A percentile compares a stretch with the other conserved stretches of the same genome.
Conservation (phyloP, 106 monocot genomes). For the Dendrobium catenatum region DNA sequence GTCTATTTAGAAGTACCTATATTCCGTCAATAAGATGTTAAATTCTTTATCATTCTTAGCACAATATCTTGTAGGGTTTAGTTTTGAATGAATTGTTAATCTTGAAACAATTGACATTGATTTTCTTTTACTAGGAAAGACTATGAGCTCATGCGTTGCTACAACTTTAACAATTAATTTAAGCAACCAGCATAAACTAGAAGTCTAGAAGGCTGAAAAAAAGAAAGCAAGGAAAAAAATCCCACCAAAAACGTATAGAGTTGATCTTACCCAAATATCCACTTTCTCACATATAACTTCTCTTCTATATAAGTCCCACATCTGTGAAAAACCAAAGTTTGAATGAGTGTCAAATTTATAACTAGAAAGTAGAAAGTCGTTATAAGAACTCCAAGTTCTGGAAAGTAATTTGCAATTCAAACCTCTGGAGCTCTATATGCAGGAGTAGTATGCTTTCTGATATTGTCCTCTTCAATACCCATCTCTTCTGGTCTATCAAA, state of each 20-base stretch:
- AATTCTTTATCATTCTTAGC: not conserved
- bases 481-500: slow-evolving; percentile 94
- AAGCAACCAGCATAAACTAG: not conserved
- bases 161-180: not conserved
- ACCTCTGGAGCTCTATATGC: slow-evolving; percentile 99
- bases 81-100: not conserved
- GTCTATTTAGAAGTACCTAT: not conserved
- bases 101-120: not conserved
- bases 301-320: slow-evolving; percentile 96
- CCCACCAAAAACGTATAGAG: not conserved
- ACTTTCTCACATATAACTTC: slow-evolving; percentile 98
- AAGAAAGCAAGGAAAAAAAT: not conserved
- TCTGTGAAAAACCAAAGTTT: slow-evolving; percentile 44
- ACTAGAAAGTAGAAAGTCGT: not conserved
- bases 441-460: slow-evolving; percentile 95
- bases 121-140: not conserved
- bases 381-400: not conserved
- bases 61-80: not conserved
- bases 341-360: not conserved
- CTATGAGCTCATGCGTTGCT: not conserved
- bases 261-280: slow-evolving; percentile 86
- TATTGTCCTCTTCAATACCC: slow-evolving; percentile 99
- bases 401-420: not conserved
- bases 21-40: not conserved
- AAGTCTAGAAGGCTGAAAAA: not conserved